Conservation (phyloP, 1,139 yeast species). For the Scheffersomyces quercinus region DNA sequence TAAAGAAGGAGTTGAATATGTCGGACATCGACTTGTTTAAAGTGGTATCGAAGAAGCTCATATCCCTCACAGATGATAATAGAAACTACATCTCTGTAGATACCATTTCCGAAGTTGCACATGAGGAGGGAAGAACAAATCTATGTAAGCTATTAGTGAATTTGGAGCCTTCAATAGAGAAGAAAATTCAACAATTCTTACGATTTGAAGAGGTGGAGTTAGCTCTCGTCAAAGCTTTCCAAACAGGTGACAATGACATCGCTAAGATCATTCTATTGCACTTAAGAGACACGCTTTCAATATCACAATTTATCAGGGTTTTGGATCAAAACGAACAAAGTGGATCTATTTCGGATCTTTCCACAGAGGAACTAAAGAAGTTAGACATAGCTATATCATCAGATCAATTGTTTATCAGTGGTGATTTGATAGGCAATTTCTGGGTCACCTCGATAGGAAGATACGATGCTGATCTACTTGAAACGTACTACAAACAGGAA, state of each 20-base stretch:
- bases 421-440: constrained; percentile 44
- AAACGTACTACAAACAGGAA: constrained; percentile 34
- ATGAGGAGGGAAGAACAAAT: constrained; percentile 76
- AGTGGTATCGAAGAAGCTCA: constrained; percentile 48
- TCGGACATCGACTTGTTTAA: constrained; percentile 61
- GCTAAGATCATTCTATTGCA: constrained; percentile 59
- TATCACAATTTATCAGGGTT: constrained; percentile 42
- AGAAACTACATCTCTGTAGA: constrained; percentile 54
- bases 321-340: constrained; percentile 41
- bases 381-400: constrained; percentile 8
- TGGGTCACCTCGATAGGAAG: constrained; percentile 39
- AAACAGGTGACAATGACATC: constrained; percentile 65
- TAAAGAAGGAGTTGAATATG: constrained; percentile 52
- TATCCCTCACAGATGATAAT: constrained; percentile 13
- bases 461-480: constrained; percentile 22
- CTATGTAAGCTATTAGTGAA: constrained; percentile 67
- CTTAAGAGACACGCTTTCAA: constrained; percentile 41
- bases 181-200: constrained; percentile 64
- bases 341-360: constrained; percentile 17
- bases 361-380: constrained; percentile 11
- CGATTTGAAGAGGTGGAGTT: constrained; percentile 71
- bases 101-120: constrained; percentile 67
- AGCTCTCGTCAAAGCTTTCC: constrained; percentile 70
- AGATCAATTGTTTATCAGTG: constrained; percentile 30
- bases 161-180: constrained; percentile 65